phyloP scores from a whole-genome alignment of 129 eudicot species.

The Pittosporum tobira region DNA sequence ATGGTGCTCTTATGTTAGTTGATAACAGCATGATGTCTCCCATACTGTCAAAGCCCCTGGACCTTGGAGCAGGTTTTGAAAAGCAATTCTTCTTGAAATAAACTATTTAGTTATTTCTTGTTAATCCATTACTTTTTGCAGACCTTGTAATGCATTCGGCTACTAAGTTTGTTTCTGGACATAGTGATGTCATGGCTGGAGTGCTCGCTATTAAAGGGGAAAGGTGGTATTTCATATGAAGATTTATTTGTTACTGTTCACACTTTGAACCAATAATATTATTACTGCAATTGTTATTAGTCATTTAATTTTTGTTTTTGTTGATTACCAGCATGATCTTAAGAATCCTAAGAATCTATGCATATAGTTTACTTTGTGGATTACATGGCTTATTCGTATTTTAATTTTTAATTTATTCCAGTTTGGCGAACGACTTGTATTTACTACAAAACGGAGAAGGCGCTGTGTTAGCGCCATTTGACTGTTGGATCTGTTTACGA shows the following conservation, averaged over 20 bases:
- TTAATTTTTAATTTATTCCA: constrained; percentile 18
- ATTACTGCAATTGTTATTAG: background rate
- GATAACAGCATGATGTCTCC: constrained; percentile 99
- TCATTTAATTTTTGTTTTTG: background rate
- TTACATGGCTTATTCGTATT: constrained; percentile 8
- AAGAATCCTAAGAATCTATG: background rate
- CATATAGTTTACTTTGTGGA: background rate
- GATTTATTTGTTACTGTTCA: background rate
- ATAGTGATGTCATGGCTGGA: constrained; percentile 98
- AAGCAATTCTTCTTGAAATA: background rate
- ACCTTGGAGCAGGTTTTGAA: constrained; percentile 82
- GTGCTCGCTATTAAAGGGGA: constrained; percentile 87
- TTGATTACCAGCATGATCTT: background rate
- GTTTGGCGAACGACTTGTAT: constrained; percentile 79
- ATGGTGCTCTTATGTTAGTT: constrained; percentile 82
- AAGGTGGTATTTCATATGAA: constrained; percentile 38
- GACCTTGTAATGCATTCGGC: constrained; percentile 99
- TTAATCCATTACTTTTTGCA: constrained; percentile 20
- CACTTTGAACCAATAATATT: background rate
- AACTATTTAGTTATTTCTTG: background rate
- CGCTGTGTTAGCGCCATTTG: constrained; percentile 87
- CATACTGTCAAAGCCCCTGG: constrained; percentile 76
- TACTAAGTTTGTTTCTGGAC: constrained; percentile 91
- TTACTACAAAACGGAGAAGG: constrained; percentile 97
- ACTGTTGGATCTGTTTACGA: constrained; percentile 94